phyloP scores from a whole-genome alignment of 306 rosid species.

The Prunus dulcis region DNA sequence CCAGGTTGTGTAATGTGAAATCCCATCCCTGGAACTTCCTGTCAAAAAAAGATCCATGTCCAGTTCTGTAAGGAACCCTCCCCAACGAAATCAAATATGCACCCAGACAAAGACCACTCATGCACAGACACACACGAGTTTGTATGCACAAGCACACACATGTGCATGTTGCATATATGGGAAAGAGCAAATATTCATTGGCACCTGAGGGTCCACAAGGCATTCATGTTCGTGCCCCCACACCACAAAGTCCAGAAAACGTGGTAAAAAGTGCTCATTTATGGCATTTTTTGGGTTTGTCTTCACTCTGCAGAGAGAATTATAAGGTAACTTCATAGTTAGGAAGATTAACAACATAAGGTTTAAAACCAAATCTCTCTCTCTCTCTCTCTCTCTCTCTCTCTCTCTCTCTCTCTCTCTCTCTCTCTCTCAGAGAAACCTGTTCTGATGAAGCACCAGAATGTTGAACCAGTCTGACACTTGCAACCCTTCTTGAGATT shows the following conservation, averaged over 20 bases:
- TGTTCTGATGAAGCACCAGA: constrained; percentile 97
- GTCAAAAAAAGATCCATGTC: constrained; percentile 32
- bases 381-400: too few species aligned
- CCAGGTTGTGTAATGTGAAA: constrained; percentile 99
- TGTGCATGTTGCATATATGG: not conserved
- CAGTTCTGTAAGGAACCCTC: constrained; percentile 7
- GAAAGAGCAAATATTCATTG: not conserved
- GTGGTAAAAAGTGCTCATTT: constrained; percentile 92
- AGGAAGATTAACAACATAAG: too few species aligned
- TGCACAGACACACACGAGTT: not conserved
- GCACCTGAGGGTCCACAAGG: constrained; percentile 93
- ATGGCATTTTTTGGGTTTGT: constrained; percentile 97
- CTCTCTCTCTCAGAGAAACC: constrained; percentile 35
- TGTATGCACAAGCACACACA: not conserved
- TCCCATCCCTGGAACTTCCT: constrained; percentile 99
- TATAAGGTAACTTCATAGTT: constrained; percentile 6
- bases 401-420: too few species aligned
- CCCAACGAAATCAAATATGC: not conserved
- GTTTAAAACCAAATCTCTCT: too few species aligned
- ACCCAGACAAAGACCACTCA: not conserved
- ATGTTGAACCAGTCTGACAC: constrained; percentile 96
- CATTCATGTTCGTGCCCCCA: constrained; percentile 99
- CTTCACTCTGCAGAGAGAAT: constrained; percentile 71
- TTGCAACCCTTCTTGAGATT: constrained; percentile 79
- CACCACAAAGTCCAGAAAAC: constrained; percentile 91